phyloP scores from a whole-genome alignment of 345 rosid genomes.

The Camelina sativa region DNA sequence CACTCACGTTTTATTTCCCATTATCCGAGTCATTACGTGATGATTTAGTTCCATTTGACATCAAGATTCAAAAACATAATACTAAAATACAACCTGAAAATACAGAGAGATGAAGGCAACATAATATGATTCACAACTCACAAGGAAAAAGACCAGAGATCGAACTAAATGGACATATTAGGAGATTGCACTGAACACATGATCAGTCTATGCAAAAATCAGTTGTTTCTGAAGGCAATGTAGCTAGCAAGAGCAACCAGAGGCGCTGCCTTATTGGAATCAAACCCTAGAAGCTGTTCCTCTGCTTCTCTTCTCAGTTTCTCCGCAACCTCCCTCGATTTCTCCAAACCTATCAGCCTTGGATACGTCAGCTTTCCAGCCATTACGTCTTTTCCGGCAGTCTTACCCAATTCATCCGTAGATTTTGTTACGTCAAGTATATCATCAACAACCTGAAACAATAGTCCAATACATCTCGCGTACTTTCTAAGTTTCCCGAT shows the following conservation, averaged over 20 bases:
- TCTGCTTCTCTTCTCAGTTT: conserved; percentile 66
- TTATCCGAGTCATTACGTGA: no score
- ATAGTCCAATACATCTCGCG: conserved; percentile 67
- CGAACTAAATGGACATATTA: not conserved
- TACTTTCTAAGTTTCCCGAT: conserved; percentile 75
- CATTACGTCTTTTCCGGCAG: conserved; percentile 80
- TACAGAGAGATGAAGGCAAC: no score
- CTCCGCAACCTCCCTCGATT: conserved; percentile 60
- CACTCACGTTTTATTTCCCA: no score
- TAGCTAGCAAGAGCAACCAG: conserved; percentile 80
- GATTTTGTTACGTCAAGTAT: conserved; percentile 86
- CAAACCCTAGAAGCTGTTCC: conserved; percentile 61
- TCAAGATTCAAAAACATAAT: no score
- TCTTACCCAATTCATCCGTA: conserved; percentile 79
- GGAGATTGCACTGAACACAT: conserved; percentile 4
- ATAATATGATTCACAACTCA: no score
- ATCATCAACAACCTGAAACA: conserved; percentile 95
- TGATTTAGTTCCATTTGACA: no score
- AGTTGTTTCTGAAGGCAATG: conserved; percentile 74
- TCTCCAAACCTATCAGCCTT: conserved; percentile 72
- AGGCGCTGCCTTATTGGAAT: conserved; percentile 72
- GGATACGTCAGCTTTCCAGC: conserved; percentile 82
- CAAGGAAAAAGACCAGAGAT: not conserved
- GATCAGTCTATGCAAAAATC: not conserved
- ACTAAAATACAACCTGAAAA: no score